Percentiles rank a stretch among this genome's conserved stretches.
Evolutionary conservation across 116 monocot genomes (phyloP).

Genomic region (Iris pallida): DNA sequence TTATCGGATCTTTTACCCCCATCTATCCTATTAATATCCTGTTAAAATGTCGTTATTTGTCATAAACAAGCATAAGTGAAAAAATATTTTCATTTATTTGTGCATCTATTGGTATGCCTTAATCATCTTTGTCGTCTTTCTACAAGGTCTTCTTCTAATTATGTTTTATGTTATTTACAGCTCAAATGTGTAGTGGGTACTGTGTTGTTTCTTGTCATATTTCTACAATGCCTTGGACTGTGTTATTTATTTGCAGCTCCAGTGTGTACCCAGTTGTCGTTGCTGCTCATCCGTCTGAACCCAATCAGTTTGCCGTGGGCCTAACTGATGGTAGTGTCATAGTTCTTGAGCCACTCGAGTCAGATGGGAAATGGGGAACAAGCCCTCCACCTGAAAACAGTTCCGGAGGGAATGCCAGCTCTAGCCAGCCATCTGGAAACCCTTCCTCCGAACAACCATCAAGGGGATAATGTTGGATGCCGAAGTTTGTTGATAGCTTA

Average conservation of each 20-base stretch:
- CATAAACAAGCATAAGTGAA: too few relatives aligned
- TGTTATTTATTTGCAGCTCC: conserved; percentile 1
- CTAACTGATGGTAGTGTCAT: conserved; percentile 43
- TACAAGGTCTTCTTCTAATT: background rate
- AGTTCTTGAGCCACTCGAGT: conserved; percentile 53
- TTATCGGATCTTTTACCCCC: too few relatives aligned
- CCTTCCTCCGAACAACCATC: conserved; percentile 32
- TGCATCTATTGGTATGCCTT: background rate
- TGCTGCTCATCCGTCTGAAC: conserved; percentile 48
- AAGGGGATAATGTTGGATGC: conserved; percentile 21
- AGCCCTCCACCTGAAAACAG: conserved; percentile 32
- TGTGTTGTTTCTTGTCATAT: background rate
- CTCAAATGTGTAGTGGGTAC: background rate
- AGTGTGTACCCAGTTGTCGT: conserved; percentile 37
- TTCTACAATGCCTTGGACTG: too few relatives aligned
- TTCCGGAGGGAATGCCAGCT: conserved; percentile 14
- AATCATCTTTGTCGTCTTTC: background rate
- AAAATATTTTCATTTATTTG: background rate
- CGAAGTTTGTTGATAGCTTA: conserved; percentile 5
- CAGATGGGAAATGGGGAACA: conserved; percentile 54
- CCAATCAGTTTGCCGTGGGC: conserved; percentile 56
- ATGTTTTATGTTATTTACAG: conserved; percentile 2
- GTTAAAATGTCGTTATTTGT: too few relatives aligned
- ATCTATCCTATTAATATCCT: too few relatives aligned
- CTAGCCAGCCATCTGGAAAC: conserved; percentile 26